Conservation (phyloP, 352 stramenopile species). For the Nothophytophthora sp. region DNA sequence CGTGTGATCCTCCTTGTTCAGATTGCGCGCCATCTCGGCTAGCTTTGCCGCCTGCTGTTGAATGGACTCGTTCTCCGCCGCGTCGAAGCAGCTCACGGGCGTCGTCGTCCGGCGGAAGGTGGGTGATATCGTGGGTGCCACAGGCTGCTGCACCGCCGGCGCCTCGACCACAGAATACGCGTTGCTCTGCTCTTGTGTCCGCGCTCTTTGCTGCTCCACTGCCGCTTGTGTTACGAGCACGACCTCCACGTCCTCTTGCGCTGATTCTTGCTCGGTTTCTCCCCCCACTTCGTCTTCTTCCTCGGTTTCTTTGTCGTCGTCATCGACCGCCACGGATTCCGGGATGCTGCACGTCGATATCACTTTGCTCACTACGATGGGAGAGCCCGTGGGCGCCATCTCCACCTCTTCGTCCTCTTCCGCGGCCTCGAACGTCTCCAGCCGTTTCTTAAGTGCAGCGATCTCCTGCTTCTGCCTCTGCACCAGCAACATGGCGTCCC, state of each 20-base stretch:
- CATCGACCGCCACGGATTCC: constrained; percentile 33
- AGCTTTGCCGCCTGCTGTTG: constrained; percentile 40
- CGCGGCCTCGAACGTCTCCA: constrained; percentile 17
- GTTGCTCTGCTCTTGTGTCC: background rate
- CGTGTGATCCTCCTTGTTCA: constrained; percentile 36
- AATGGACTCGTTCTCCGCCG: constrained; percentile 31
- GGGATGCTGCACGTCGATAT: constrained; percentile 15
- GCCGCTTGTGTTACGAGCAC: too few species aligned
- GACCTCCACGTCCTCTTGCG: constrained; percentile 7
- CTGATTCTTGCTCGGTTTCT: background rate
- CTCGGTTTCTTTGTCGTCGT: constrained; percentile 15
- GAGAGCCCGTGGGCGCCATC: constrained; percentile 19
- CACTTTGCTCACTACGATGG: constrained; percentile 25
- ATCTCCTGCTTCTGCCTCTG: constrained; percentile 77
- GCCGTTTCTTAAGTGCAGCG: constrained; percentile 40
- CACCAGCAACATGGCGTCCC: constrained; percentile 66
- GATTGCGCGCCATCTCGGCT: constrained; percentile 35
- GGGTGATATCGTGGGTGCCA: background rate
- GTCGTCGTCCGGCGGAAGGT: constrained; percentile 7
- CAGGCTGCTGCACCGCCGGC: background rate
- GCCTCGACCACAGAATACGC: background rate
- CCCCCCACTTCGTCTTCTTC: background rate
- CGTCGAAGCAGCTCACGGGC: constrained; percentile 14
- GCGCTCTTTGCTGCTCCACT: too few species aligned
- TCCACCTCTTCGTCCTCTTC: constrained; percentile 9